Base-by-base conservation (phyloP, 2,329 filamentous ascomycete genomes). In the Periconia sp. region DNA sequence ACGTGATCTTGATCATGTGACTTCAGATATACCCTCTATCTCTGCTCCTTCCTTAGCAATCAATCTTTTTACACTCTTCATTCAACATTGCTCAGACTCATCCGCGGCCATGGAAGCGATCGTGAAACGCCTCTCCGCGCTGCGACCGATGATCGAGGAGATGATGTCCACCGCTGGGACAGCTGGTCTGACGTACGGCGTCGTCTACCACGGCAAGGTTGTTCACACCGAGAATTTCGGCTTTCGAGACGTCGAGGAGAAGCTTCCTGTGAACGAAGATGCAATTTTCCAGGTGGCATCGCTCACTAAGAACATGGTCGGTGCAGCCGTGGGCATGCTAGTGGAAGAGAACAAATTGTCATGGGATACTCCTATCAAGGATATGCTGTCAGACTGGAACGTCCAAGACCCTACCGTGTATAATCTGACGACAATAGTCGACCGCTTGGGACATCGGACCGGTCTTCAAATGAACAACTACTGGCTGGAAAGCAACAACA, bases 341-440 rank as follows among this genome's bases (percentile, higher is more conserved):
- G 38, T 40, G 11, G 29, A 33, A n/a, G 28, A 34, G 15, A 30
- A 30, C 16, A 40, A 34, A 12, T 11, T 34, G 11, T 5, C 9
- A 5, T 40, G 38, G 38, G 29, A 33, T 22, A 33, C 38, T 4
- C 38, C 28, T 7, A 25, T 40, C 17, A 33, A 33, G 13, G 19
- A 33, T 23, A n/a, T 40, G 4, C 29, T 25, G 4, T 30, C 38
- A n/a, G 19, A 40, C 4, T 38, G 17, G 17, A 9, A 22, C 6
- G 10, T 22, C 13, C 32, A 9, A 21, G 32, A 35, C 17, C 17
- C 17, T 6, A 22, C 7, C 5, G 32, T 35, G 6, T 21, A 35
- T 8, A 21, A 22, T 9, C 13, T 22, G 17, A 23, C 17, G 5
- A 35, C 32, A 8, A 35, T 35, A 4, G 9, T n/a, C 13, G 32